Percentiles rank a stretch among this genome's conserved stretches.
These are phyloP conservation scores for Blastosporella zonata DNA, from an alignment of 1,284 basidiomycete species.

Conservation along the genomic window DNA sequence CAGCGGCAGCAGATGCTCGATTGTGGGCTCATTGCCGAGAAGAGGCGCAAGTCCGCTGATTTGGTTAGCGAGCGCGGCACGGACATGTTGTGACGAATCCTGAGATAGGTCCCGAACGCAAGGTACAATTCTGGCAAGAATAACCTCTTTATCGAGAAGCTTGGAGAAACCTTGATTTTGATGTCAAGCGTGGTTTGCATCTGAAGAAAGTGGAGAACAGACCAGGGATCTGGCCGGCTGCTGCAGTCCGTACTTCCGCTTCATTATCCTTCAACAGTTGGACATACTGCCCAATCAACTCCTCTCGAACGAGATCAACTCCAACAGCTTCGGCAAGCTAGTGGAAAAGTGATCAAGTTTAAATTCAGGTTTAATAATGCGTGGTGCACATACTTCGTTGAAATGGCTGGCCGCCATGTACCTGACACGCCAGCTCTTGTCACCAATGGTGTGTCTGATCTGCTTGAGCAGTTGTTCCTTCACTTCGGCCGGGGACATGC, in stretches of 20 bases:
- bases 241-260: conserved; percentile 97
- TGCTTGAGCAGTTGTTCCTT: conserved; percentile 89
- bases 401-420: conserved; percentile 99
- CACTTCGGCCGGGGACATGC: conserved; percentile 82
- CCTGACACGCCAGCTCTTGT: conserved; percentile 98
- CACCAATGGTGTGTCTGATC: conserved; percentile 84
- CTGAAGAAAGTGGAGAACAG: conserved; percentile 21
- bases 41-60: conserved; percentile 97
- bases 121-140: conserved; percentile 92
- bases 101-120: conserved; percentile 94
- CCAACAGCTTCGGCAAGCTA: conserved; percentile 93
- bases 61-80: conserved; percentile 94
- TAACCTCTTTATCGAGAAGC: conserved; percentile 91
- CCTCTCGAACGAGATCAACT: conserved; percentile 88
- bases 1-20: conserved; percentile 94
- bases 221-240: conserved; percentile 96
- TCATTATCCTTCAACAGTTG: conserved; percentile 97
- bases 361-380: neutral
- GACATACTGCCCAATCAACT: conserved; percentile 92
- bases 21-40: conserved; percentile 91
- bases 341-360: neutral
- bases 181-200: conserved; percentile 11
- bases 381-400: conserved; percentile 68
- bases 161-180: conserved; percentile 81
- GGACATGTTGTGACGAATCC: conserved; percentile 95